Base-by-base conservation (phyloP, 495 filamentous ascomycete genomes). In the Hyaloscypha bicolor region DNA sequence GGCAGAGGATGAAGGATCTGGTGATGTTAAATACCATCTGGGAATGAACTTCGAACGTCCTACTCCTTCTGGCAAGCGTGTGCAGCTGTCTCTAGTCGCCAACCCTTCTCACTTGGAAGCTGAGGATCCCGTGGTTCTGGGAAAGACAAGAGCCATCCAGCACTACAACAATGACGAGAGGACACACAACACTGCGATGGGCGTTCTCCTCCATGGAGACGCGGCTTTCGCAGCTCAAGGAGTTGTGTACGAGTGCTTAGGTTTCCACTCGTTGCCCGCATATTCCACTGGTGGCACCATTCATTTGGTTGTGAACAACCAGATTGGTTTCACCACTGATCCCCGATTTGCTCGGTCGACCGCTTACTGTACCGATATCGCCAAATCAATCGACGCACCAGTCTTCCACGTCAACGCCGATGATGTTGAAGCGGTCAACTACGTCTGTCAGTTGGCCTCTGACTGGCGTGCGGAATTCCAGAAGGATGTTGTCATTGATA, bases 1-100 rank as follows among this genome's bases (percentile, higher is more conserved):
- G 73, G 91, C 93, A 31, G 89, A 89, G 66, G 95, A 99, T 73
- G 95, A 98, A 79, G 95, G 95, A 65, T 98, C 96, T 59, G 95
- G 95, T 69, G 95, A 99, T 78, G 95, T 99, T 77, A 99, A 99
- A 79, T 99, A 99, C 81, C 95, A 99, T 82, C 81, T 99, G 74
- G 95, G 95, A 73, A 99, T 99, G 95, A 98, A 98, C 82, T 99
- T 99, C 74, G 96, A 99, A 81, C 92, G 95, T 60, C 95, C 95
- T 37, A 99, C 95, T 25, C 95, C 95, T 63, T 98, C 96, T 31
- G 95, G 95, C 73, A 98, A 97, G 85, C 95, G 95, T 63, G 95
- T 99, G 21, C 95, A 98, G 83, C 88, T 99, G 37, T 99, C 95
- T 64, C 87, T 99, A 57, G 95, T 99, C 62, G 95, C 95, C 78